A percentile compares a stretch with the other conserved stretches of the same genome.
phyloP scores from a whole-genome alignment of 305 asterid genomes.

The Lippia alba region DNA sequence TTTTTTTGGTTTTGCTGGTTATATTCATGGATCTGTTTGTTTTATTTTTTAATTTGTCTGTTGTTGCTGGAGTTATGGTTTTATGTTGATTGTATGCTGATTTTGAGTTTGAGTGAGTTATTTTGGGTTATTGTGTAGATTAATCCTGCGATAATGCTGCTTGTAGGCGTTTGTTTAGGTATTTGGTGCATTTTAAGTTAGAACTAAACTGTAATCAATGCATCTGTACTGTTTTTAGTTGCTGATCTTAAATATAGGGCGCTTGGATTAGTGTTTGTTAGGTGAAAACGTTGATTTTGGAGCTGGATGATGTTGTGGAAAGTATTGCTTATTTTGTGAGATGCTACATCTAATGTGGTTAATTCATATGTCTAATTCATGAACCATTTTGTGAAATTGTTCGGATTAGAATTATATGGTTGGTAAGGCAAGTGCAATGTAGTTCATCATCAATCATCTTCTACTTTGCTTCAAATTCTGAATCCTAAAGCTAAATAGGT shows the following conservation, averaged over 20 bases:
- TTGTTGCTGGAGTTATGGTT: slow-evolving; percentile 24
- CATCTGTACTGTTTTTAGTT: too few relatives aligned
- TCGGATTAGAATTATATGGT: background rate
- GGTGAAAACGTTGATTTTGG: background rate
- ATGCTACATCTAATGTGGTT: too few relatives aligned
- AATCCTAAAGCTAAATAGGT: background rate
- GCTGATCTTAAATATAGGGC: background rate
- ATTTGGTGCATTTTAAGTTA: background rate
- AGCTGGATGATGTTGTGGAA: background rate
- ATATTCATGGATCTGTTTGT: slow-evolving; percentile 36
- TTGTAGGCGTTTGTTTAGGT: slow-evolving; percentile 1
- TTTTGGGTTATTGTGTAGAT: too few relatives aligned
- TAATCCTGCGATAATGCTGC: background rate
- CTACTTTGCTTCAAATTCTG: background rate
- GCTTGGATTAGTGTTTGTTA: background rate
- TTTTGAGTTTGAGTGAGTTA: too few relatives aligned
- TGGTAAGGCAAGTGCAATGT: background rate
- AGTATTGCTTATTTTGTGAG: background rate
- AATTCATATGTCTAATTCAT: background rate
- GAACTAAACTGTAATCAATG: too few relatives aligned
- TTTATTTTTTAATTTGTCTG: background rate
- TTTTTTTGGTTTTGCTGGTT: background rate
- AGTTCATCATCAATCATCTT: background rate
- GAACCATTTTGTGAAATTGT: background rate
- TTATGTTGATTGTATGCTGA: background rate